Evolutionary conservation across 495 filamentous ascomycete genomes (phyloP), one percentile per base, ranked within the genome.

Genomic region (Durotheca rogersii): DNA sequence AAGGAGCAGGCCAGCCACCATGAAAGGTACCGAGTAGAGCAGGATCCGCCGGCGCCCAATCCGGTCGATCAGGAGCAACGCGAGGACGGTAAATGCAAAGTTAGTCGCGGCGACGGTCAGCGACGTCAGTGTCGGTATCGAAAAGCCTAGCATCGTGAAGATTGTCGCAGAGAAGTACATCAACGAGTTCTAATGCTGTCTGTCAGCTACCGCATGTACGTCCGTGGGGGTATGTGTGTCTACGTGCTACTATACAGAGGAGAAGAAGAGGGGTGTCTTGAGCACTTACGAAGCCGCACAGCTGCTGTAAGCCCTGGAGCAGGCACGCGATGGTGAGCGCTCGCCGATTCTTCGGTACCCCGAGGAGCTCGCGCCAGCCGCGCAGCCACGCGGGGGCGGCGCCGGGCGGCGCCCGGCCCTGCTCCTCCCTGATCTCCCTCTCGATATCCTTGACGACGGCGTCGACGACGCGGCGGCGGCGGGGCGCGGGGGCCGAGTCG

Each of bases 111-210:
- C 91, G 23, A 96, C 85, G 4, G 82, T 82, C 31, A 95, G 78
- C 2, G 89, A 87, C 2, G 85, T 89, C 35, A 92, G 75, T 0
- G 88, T 95, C 18, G 91, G 91, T 12, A 81, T 84, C 21, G 76
- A 75, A 66, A 96, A 95, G 2, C 86, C 85, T 15, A 95, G 73
- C 20, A 89, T 70, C 7, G 82, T 75, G 65, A 96, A 96, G 21
- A 96, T 89, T 4, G 90, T 95, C 3, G 89, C 88, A 5, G 89
- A 91, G 66, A 91, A 96, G 65, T 96, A 96, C 91, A 96, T 96
- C 9, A 96, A 76, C 36, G 85, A 86, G 69, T 95, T 95, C 81
- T 85, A 58, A 14, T 7, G n/a, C 41, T 17, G 41, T 65, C 41
- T 17, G 41, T 65, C 37, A 67, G 60, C 41, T 39, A 19, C 10